Conservation (phyloP, 1,284 basidiomycete species). For the Singerocomus inundabilis region DNA sequence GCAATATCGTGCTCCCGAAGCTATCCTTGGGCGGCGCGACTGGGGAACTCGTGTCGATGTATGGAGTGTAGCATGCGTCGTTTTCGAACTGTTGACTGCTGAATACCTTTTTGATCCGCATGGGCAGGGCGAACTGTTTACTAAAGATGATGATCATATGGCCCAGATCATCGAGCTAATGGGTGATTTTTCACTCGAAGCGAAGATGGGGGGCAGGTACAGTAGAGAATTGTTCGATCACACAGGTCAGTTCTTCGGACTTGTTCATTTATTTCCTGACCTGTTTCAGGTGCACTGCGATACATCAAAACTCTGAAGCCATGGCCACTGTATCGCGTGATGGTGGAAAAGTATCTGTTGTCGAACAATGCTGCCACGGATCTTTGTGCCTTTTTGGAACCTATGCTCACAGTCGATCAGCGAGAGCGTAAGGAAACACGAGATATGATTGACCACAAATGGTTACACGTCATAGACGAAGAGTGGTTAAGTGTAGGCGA, state of each 20-base stretch:
- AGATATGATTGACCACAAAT: conserved; percentile 71
- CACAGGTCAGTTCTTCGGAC: conserved; percentile 46
- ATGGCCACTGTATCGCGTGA: conserved; percentile 81
- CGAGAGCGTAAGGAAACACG: conserved; percentile 67
- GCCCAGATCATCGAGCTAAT: conserved; percentile 90
- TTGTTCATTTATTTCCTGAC: conserved; percentile 3
- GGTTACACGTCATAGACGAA: conserved; percentile 57
- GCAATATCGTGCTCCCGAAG: conserved; percentile 90
- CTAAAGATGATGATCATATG: conserved; percentile 94
- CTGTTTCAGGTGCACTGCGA: conserved; percentile 52
- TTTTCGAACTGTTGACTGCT: conserved; percentile 83
- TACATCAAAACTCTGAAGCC: conserved; percentile 80
- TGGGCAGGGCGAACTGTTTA: conserved; percentile 77
- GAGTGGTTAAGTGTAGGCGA: conserved; percentile 45
- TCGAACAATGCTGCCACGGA: conserved; percentile 53
- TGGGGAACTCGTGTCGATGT: conserved; percentile 87
- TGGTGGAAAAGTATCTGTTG: conserved; percentile 83
- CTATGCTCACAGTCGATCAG: conserved; percentile 78
- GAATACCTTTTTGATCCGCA: conserved; percentile 91
- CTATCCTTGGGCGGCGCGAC: conserved; percentile 82
- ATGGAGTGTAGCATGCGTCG: conserved; percentile 87
- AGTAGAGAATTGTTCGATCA: conserved; percentile 84
- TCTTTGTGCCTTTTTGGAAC: conserved; percentile 72
- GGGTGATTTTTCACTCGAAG: conserved; percentile 65
- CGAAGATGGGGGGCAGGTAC: conserved; percentile 83